phyloP scores from a whole-genome alignment of 1,139 yeast genomes.

The Scheffersomyces illinoinensis region DNA sequence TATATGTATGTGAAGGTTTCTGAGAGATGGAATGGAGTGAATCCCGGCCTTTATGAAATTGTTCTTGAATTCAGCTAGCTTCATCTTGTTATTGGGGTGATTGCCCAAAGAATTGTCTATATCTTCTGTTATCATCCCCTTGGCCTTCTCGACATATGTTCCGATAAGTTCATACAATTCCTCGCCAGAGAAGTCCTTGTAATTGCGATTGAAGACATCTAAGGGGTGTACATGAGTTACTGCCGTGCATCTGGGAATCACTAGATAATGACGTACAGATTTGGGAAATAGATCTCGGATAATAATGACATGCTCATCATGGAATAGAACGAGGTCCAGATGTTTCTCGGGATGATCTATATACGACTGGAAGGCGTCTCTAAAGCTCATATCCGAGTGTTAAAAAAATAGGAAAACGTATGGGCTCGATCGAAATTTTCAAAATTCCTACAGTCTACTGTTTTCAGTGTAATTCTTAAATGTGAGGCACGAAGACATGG shows the following conservation, averaged over 20 bases:
- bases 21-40: conserved; percentile 71
- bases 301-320: conserved; percentile 56
- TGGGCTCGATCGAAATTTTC: background rate
- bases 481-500: background rate
- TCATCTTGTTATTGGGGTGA: conserved; percentile 6
- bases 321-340: conserved; percentile 30
- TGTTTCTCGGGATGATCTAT: conserved; percentile 28
- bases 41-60: conserved; percentile 59
- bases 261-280: conserved; percentile 57
- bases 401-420: no score
- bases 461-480: background rate
- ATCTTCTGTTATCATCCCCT: conserved; percentile 35
- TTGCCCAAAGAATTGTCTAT: conserved; percentile 19
- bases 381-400: conserved; percentile 30
- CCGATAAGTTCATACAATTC: conserved; percentile 31
- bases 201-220: conserved; percentile 42
- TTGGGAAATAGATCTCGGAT: conserved; percentile 67
- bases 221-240: conserved; percentile 54
- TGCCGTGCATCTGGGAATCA: conserved; percentile 53
- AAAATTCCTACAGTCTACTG: background rate
- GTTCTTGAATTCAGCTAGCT: conserved; percentile 22
- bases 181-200: conserved; percentile 12
- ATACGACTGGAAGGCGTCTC: conserved; percentile 34
- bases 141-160: conserved; percentile 46
- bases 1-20: conserved; percentile 71